phyloP scores from a whole-genome alignment of 495 filamentous ascomycete genomes.

The Aspergillus nidulans region DNA sequence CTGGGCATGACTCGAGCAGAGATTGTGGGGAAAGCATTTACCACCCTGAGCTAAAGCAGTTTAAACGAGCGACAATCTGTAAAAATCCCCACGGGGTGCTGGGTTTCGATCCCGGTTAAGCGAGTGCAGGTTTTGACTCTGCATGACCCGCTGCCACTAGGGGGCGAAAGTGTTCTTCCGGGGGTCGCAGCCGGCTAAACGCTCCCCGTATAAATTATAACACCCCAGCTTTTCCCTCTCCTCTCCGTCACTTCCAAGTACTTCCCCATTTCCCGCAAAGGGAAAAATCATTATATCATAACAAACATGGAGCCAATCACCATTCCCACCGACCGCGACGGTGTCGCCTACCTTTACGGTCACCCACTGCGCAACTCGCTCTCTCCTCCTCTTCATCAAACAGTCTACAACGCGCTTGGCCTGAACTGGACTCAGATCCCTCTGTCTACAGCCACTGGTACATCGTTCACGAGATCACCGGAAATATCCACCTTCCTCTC shows the following conservation, averaged over 20 bases:
- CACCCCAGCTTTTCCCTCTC: background rate
- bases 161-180: constrained; percentile 31
- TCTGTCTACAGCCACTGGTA: constrained; percentile 36
- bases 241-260: too few species aligned
- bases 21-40: constrained; percentile 2
- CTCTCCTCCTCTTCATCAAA: constrained; percentile 64
- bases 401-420: constrained; percentile 54
- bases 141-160: background rate
- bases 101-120: background rate
- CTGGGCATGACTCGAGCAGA: background rate
- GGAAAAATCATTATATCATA: background rate
- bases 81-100: constrained; percentile 19
- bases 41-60: background rate
- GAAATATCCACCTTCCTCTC: constrained; percentile 47
- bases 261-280: too few species aligned
- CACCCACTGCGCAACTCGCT: constrained; percentile 63
- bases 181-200: constrained; percentile 7
- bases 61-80: background rate
- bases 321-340: constrained; percentile 32
- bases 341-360: constrained; percentile 45
- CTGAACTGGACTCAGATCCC: constrained; percentile 60
- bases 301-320: constrained; percentile 33
- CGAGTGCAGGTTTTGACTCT: background rate
- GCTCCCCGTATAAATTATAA: background rate
- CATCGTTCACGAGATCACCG: constrained; percentile 35